These are phyloP conservation scores for Kentomonas sorsogonicus DNA, from an alignment of 208 protist species.

Conservation along the genomic window DNA sequence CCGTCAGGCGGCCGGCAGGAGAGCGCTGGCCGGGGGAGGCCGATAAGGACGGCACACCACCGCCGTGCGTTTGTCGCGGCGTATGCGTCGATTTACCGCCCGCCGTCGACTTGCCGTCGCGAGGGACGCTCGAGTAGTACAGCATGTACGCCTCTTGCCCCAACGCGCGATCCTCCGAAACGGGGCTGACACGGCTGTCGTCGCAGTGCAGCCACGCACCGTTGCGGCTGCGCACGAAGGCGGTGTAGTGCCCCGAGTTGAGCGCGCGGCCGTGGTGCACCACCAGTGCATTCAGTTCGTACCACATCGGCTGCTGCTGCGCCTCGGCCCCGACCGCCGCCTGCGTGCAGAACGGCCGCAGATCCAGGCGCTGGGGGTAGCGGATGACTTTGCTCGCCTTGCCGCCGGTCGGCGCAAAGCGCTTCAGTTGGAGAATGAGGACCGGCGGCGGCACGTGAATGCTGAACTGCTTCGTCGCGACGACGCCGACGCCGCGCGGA, in stretches of 20 bases:
- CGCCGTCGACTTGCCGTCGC: too few relatives aligned
- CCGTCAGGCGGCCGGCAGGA: too few relatives aligned
- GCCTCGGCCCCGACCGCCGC: not conserved
- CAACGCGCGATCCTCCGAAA: conserved; percentile 62
- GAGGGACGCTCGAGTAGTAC: conserved; percentile 66
- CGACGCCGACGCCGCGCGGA: conserved; percentile 70
- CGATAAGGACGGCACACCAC: too few relatives aligned
- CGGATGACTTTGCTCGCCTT: conserved; percentile 66
- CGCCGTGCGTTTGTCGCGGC: too few relatives aligned
- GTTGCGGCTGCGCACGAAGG: conserved; percentile 70
- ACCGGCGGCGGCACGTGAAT: conserved; percentile 79
- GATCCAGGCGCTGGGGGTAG: conserved; percentile 58
- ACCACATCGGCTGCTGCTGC: conserved; percentile 19
- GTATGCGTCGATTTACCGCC: too few relatives aligned
- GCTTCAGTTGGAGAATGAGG: conserved; percentile 87
- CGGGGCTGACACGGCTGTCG: conserved; percentile 57
- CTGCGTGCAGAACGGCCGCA: conserved; percentile 53
- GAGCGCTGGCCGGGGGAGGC: too few relatives aligned
- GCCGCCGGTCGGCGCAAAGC: conserved; percentile 59
- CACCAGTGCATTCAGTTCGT: conserved; percentile 86
- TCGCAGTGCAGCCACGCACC: conserved; percentile 87
- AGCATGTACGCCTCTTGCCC: conserved; percentile 85
- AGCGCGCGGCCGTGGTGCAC: conserved; percentile 82
- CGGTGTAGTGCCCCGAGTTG: conserved; percentile 90
- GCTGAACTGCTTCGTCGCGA: conserved; percentile 70